Conservation (phyloP, 306 rosid species). For the Hippophae rhamnoides region DNA sequence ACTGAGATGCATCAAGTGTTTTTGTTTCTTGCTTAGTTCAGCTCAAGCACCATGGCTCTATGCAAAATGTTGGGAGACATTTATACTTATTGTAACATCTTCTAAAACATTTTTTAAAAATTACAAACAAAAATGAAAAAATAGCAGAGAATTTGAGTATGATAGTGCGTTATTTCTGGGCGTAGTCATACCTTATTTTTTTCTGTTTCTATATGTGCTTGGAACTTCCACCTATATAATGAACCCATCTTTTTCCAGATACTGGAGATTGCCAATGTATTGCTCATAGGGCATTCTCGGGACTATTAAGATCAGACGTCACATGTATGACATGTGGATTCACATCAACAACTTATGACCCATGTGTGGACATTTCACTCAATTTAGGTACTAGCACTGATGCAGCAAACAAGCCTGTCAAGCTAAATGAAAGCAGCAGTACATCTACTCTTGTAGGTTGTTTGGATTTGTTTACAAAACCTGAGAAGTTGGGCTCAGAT, state of each 20-base stretch:
- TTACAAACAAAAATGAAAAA: too few species aligned
- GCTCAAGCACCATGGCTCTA: background rate
- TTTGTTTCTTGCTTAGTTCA: background rate
- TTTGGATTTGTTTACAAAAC: conserved; percentile 73
- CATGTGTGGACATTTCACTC: conserved; percentile 82
- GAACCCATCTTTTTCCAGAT: conserved; percentile 31
- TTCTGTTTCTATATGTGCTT: conserved; percentile 4
- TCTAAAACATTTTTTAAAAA: too few species aligned
- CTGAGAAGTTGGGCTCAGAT: conserved; percentile 88
- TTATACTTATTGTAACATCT: background rate
- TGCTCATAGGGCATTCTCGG: conserved; percentile 76
- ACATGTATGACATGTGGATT: conserved; percentile 86
- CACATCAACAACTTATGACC: conserved; percentile 81
- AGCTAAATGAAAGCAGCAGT: conserved; percentile 30
- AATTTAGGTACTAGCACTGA: conserved; percentile 35
- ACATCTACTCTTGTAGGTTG: conserved; percentile 61
- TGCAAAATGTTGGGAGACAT: background rate
- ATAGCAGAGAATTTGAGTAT: background rate
- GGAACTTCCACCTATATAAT: conserved; percentile 12
- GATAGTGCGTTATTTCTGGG: background rate
- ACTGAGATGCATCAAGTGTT: background rate
- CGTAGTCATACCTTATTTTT: background rate
- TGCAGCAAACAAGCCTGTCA: conserved; percentile 38
- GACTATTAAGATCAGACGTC: conserved; percentile 79
- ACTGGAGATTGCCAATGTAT: conserved; percentile 69